Base-by-base conservation (phyloP, 78 protist species). In the Dictyostelium brefeldianum region DNA sequence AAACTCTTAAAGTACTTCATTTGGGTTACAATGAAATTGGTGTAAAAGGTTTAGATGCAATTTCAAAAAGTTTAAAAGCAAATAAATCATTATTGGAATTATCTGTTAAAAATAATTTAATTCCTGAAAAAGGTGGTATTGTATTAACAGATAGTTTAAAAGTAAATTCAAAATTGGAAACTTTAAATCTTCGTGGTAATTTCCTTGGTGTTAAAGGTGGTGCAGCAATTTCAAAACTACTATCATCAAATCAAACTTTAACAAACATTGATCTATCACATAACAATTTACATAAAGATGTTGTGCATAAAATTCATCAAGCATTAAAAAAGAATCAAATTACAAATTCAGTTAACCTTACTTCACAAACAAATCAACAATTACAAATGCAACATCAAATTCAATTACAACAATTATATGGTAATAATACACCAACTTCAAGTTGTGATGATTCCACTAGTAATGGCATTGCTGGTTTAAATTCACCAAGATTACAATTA, bases 1-100 rank as follows among this genome's bases (percentile, higher is more conserved):
- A 3, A 7, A 64, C 93, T 0, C 43, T 87, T 7, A 41, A 77
- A 31, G 53, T 64, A 9, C 67, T 87, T 1, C 93, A 87, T 22
- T 71, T 87, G 20, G 93, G 93, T 4, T 74, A 87, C 20, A 87
- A 87, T 70, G 78, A 74, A 65, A 87, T 87, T 11, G 93, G 84
- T 25, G 59, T 25, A 3, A 77, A 65, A 6, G 93, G 93, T 31
- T 7, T 87, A 11, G 70, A 87, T 25, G 46, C 93, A 14, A 43
- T 87, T 17, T 29, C 69, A 4, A 74, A 53, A 10, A 69, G 59
- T 12, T 82, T 87, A 11, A 87, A 87, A 41, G 4, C 36, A 25
- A 87, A 87, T 51, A 75, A 51, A 4, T 31, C 83, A 10, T 57
- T 87, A 11, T 8, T 59, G 0, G 93, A 87, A 17, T 78, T 87